Evolutionary conservation across 176 grass and related monocot genomes (phyloP).

Genomic region (Guadua angustifolia): DNA sequence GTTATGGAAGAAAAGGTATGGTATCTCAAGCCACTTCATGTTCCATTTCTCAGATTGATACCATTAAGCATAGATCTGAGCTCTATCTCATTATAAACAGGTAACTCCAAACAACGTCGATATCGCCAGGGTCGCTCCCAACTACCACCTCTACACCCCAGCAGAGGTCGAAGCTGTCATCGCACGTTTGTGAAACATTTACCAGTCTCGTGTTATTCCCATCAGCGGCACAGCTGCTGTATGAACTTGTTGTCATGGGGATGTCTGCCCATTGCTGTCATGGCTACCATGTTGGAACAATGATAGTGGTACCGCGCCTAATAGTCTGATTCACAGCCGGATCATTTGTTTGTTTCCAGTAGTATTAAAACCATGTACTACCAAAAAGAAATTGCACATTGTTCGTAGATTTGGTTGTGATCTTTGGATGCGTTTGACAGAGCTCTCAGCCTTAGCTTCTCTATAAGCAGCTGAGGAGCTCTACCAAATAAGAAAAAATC

Average conservation of each 20-base stretch:
- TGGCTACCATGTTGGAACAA: conserved; percentile 1
- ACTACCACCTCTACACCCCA: conserved; percentile 81
- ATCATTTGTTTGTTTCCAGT: conserved; percentile 17
- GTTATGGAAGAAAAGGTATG: conserved; percentile 96
- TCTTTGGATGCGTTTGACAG: too few species aligned
- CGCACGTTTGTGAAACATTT: conserved; percentile 52
- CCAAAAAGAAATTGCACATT: not conserved
- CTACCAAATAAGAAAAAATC: too few species aligned
- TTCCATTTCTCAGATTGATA: not conserved
- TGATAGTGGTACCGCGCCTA: not conserved
- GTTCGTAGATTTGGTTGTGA: not conserved
- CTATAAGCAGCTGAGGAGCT: too few species aligned
- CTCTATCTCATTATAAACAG: conserved; percentile 40
- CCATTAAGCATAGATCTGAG: not conserved
- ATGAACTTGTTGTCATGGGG: not conserved
- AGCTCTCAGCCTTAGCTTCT: too few species aligned
- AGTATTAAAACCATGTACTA: conserved; percentile 2
- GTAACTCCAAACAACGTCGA: conserved; percentile 86
- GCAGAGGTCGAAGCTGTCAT: conserved; percentile 80
- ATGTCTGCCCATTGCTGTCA: not conserved
- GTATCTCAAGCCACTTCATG: not conserved
- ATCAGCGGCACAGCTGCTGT: not conserved
- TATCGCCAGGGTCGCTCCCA: conserved; percentile 70
- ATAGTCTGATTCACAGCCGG: conserved; percentile 20
- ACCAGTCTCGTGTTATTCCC: not conserved